Evolutionary conservation across 257 asterid genomes (phyloP).

Genomic region (Solanum bukasovii): DNA sequence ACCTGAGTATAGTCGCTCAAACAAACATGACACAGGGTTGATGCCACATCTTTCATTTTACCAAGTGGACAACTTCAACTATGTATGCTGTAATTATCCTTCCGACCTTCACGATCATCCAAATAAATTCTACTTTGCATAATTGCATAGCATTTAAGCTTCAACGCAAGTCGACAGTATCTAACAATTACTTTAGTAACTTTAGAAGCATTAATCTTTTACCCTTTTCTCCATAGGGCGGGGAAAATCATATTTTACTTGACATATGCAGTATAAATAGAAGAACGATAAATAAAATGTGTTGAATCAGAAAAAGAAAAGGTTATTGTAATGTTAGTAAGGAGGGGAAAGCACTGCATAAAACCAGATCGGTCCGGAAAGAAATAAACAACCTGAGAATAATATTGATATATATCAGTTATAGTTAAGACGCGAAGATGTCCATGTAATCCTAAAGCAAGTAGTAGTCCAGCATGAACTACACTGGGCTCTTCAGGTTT

Average conservation of each 20-base stretch:
- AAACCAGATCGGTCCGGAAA: neutral
- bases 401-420: constrained; percentile 80
- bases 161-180: neutral
- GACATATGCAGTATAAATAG: neutral
- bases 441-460: constrained; percentile 96
- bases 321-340: neutral
- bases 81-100: neutral
- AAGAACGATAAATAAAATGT: neutral
- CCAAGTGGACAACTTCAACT: neutral
- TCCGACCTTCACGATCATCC: neutral
- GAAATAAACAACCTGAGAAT: constrained; percentile 52
- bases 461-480: constrained; percentile 92
- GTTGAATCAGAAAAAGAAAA: neutral
- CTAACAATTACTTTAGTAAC: neutral
- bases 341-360: neutral
- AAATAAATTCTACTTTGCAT: neutral
- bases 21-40: neutral
- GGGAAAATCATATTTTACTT: neutral
- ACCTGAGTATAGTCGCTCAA: neutral
- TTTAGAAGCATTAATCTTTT: neutral
- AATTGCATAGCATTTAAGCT: neutral
- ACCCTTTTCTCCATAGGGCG: neutral
- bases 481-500: constrained; percentile 94
- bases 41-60: neutral
- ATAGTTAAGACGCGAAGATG: constrained; percentile 73